Conservation (phyloP, 1,139 yeast genomes). For the Diutina neorugosa region DNA sequence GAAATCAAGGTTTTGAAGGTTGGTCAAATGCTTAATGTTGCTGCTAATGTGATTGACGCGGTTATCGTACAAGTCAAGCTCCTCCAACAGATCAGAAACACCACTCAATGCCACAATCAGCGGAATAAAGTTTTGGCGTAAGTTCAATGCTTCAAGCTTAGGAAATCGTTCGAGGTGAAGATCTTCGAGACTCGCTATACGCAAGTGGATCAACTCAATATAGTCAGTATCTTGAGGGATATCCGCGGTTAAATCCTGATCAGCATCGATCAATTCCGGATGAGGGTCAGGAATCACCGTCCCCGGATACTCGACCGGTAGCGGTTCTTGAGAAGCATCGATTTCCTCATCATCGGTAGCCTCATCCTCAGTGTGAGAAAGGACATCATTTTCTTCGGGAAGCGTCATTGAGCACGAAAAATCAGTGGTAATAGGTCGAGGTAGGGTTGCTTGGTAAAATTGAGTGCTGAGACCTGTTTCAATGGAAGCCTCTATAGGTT, state of each 20-base stretch:
- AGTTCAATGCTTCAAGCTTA: conserved; percentile 47
- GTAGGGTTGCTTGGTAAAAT: neutral
- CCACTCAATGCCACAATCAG: conserved; percentile 60
- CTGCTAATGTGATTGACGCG: conserved; percentile 76
- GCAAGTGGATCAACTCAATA: conserved; percentile 70
- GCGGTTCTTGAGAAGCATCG: conserved; percentile 8
- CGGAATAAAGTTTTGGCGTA: conserved; percentile 77
- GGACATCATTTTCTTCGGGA: neutral
- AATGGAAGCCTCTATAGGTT: neutral
- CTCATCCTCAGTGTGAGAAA: conserved; percentile 12
- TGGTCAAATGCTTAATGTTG: conserved; percentile 46
- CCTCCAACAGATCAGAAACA: conserved; percentile 48
- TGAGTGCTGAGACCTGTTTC: neutral
- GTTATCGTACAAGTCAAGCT: conserved; percentile 86
- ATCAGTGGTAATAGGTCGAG: neutral
- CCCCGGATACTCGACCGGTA: conserved; percentile 27
- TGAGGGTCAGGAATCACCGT: conserved; percentile 45
- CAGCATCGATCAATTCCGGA: conserved; percentile 33
- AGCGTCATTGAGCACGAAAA: neutral
- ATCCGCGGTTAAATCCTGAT: conserved; percentile 50
- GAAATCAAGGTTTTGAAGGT: conserved; percentile 58
- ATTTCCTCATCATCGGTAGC: conserved; percentile 15
- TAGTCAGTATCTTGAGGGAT: conserved; percentile 50
- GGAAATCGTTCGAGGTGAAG: conserved; percentile 49
- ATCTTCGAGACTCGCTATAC: conserved; percentile 56